A percentile compares a stretch with the other conserved stretches of the same genome.
phyloP scores from a whole-genome alignment of 192 early-diverging fungal species.

The Coemansia sp. region DNA sequence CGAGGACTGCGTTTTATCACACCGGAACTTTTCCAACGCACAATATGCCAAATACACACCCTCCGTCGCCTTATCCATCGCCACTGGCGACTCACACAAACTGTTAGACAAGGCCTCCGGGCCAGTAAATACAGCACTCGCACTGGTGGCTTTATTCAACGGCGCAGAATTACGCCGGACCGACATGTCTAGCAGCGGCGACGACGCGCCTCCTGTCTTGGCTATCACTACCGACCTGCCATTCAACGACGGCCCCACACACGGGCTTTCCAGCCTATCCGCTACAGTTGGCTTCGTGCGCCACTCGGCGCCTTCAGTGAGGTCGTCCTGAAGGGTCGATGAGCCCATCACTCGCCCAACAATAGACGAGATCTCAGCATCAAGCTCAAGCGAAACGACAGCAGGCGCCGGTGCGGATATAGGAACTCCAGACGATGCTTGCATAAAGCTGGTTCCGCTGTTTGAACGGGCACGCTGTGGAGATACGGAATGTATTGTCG shows the following conservation, averaged over 20 bases:
- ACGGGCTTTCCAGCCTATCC: background rate
- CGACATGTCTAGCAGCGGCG: conserved; percentile 16
- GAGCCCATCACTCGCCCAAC: conserved; percentile 50
- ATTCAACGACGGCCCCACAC: background rate
- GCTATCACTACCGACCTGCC: conserved; percentile 8
- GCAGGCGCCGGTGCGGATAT: background rate
- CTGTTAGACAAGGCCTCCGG: background rate
- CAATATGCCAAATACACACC: conserved; percentile 31
- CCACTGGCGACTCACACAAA: background rate
- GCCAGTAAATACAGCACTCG: background rate
- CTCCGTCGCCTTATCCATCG: conserved; percentile 17
- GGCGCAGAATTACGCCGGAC: conserved; percentile 47
- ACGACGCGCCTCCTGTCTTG: conserved; percentile 10
- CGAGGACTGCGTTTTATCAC: conserved; percentile 12
- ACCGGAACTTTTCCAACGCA: conserved; percentile 41
- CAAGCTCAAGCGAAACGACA: conserved; percentile 38
- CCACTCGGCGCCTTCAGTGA: conserved; percentile 46
- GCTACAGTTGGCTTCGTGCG: conserved; percentile 25
- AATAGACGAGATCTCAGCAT: conserved; percentile 49
- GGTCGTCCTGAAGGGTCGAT: conserved; percentile 34
- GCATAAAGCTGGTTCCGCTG: conserved; percentile 30
- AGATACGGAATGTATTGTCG: conserved; percentile 10
- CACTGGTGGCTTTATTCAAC: conserved; percentile 7
- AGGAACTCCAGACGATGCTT: conserved; percentile 6
- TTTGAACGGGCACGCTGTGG: conserved; percentile 32